phyloP scores from a whole-genome alignment of 352 stramenopile species.

The Phytophthora ohioensis region DNA sequence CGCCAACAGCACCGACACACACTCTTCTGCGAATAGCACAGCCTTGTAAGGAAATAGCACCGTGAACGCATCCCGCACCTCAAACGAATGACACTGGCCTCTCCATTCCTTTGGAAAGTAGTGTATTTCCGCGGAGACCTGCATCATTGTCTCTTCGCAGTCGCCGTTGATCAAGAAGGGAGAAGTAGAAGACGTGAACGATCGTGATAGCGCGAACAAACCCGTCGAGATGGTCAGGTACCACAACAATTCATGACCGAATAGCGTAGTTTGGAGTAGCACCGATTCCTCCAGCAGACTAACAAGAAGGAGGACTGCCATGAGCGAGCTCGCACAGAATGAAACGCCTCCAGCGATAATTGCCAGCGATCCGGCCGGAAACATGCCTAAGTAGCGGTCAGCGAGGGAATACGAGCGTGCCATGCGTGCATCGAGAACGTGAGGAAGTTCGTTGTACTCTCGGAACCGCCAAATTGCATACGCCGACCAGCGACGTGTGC shows the following conservation, averaged over 20 bases:
- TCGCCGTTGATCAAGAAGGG: constrained; percentile 81
- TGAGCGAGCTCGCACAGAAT: constrained; percentile 96
- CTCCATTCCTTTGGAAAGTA: constrained; percentile 96
- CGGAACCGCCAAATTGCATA: constrained; percentile 93
- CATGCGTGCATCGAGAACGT: constrained; percentile 95
- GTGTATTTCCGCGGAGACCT: constrained; percentile 94
- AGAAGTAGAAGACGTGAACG: constrained; percentile 75
- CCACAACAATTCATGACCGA: constrained; percentile 96
- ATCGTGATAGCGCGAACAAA: constrained; percentile 84
- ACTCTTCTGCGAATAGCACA: constrained; percentile 94
- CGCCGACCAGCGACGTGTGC: constrained; percentile 94
- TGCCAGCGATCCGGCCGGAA: constrained; percentile 89
- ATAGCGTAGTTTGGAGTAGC: constrained; percentile 95
- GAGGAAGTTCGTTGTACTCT: constrained; percentile 99
- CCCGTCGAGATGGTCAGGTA: constrained; percentile 94
- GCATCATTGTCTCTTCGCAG: constrained; percentile 86
- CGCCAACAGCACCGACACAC: constrained; percentile 94
- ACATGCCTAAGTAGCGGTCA: constrained; percentile 95
- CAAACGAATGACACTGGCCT: constrained; percentile 85
- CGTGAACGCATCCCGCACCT: constrained; percentile 89
- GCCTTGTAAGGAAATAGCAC: constrained; percentile 96
- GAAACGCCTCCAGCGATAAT: constrained; percentile 94
- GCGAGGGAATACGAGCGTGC: constrained; percentile 92
- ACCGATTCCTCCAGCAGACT: constrained; percentile 96
- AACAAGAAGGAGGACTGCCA: constrained; percentile 94